Percentiles rank a stretch among this genome's conserved stretches.
Conservation (phyloP, 2,329 filamentous ascomycete species). For the Ophioceras dolichostomum region DNA sequence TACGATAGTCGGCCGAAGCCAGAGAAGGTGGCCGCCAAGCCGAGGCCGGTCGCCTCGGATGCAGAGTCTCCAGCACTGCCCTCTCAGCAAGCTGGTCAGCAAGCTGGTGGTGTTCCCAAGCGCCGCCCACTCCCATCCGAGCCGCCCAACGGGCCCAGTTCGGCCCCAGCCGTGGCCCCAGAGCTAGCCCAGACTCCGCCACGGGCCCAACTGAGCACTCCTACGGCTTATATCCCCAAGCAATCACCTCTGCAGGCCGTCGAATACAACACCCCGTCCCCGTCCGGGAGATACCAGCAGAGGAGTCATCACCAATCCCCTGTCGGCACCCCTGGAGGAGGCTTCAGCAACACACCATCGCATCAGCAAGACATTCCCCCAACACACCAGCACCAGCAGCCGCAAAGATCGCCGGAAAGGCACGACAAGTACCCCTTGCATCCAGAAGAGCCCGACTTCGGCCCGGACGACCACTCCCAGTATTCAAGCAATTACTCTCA, state of each 20-base stretch:
- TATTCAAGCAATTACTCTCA: not conserved
- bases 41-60: conserved; percentile 27
- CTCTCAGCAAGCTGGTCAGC: conserved; percentile 9
- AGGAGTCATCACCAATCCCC: conserved; percentile 25
- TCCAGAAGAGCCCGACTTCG: conserved; percentile 24
- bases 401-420: conserved; percentile 21
- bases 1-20: conserved; percentile 81
- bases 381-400: conserved; percentile 12
- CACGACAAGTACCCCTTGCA: conserved; percentile 21
- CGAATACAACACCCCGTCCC: conserved; percentile 34
- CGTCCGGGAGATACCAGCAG: conserved; percentile 17
- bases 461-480: conserved; percentile 8
- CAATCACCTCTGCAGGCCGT: conserved; percentile 40
- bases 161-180: conserved; percentile 6
- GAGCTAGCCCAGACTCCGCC: conserved; percentile 28
- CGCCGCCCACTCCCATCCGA: conserved; percentile 74
- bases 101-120: conserved; percentile 45
- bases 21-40: conserved; percentile 53
- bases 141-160: conserved; percentile 41
- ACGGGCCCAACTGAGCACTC: conserved; percentile 30
- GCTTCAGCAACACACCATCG: conserved; percentile 7
- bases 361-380: conserved; percentile 5
- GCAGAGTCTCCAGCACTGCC: too few relatives aligned
- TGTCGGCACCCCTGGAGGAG: conserved; percentile 9
- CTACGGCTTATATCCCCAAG: conserved; percentile 28